Evolutionary conservation across 768 basidiomycete genomes (phyloP).

Genomic region (Leccinum longicurvipes): DNA sequence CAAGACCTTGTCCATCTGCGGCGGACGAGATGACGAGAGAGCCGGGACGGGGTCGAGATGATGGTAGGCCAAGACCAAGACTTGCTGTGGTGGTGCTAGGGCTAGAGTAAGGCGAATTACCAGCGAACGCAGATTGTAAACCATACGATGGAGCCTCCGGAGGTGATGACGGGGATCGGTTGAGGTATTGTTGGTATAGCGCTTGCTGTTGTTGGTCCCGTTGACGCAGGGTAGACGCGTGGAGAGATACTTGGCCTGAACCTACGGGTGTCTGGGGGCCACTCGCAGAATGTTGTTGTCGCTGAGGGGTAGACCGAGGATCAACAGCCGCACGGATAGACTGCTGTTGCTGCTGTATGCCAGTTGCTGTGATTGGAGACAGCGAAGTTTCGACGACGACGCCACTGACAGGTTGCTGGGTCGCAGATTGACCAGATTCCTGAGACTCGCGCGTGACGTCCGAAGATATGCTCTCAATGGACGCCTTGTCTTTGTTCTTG

Average conservation of each 20-base stretch:
- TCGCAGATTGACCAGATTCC: conserved; percentile 58
- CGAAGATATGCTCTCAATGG: conserved; percentile 50
- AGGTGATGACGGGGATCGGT: conserved; percentile 75
- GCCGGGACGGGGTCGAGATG: conserved; percentile 65
- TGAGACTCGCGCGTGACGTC: conserved; percentile 53
- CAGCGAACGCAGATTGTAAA: conserved; percentile 66
- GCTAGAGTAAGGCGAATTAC: conserved; percentile 38
- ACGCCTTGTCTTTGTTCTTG: conserved; percentile 61
- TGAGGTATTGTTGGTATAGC: conserved; percentile 86
- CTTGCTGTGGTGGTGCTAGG: conserved; percentile 41
- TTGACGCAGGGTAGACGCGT: conserved; percentile 70
- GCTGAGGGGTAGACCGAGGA: conserved; percentile 14
- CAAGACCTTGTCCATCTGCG: conserved; percentile 57
- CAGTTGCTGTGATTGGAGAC: conserved; percentile 51
- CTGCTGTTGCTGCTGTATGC: conserved; percentile 59
- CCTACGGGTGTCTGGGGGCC: conserved; percentile 31
- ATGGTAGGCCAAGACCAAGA: conserved; percentile 45
- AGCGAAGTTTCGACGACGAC: conserved; percentile 27
- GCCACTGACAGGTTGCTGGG: conserved; percentile 32
- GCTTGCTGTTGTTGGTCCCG: conserved; percentile 87
- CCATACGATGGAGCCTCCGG: conserved; percentile 76
- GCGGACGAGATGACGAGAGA: conserved; percentile 68
- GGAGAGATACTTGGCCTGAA: conserved; percentile 50
- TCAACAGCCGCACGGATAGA: conserved; percentile 23
- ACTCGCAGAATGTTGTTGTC: conserved; percentile 21